Evolutionary conservation across 495 filamentous ascomycete genomes (phyloP), one percentile per base, ranked within the genome.

Genomic region (Xylaria grammica): DNA sequence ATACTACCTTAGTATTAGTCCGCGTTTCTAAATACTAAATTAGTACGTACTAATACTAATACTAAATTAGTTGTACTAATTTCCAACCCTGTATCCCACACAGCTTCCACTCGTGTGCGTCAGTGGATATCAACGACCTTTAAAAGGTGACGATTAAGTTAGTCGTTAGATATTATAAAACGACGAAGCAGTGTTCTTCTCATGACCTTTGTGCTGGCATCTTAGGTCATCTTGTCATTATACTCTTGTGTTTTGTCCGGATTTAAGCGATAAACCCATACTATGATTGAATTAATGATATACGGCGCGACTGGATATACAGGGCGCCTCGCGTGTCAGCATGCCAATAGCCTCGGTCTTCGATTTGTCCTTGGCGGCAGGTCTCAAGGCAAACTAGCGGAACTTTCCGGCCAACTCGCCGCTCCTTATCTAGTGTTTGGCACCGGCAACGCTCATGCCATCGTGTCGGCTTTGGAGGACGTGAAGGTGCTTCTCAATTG

Each of bases 221-320:
- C 26, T 29, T 50, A 15, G 24, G 1, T 29, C 15, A 27, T n/a
- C 26, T 27, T 26, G 26, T 30, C 3, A n/a, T n/a, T n/a, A n/a
- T n/a, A n/a, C n/a, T n/a, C n/a, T n/a, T n/a, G n/a, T n/a, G n/a
- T n/a, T n/a, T n/a, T n/a, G n/a, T n/a, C n/a, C n/a, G n/a, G n/a
- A n/a, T n/a, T n/a, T n/a, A n/a, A n/a, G n/a, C n/a, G n/a, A n/a
- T n/a, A n/a, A n/a, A n/a, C n/a, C n/a, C n/a, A n/a, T n/a, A n/a
- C n/a, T n/a, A n/a, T n/a, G n/a, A n/a, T n/a, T n/a, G n/a, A 32
- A 15, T n/a, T 63, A 17, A 55, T 63, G 49, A 63, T 63, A 10
- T 63, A 63, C 30, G 60, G 60, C 1, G 60, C 60, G 30, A 52
- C 60, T 2, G 60, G 60, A 2, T 63, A 52, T 10, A 63, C 60